Evolutionary conservation across 73 alveolate species (phyloP).

Genomic region (Paramecium tetraurelia): DNA sequence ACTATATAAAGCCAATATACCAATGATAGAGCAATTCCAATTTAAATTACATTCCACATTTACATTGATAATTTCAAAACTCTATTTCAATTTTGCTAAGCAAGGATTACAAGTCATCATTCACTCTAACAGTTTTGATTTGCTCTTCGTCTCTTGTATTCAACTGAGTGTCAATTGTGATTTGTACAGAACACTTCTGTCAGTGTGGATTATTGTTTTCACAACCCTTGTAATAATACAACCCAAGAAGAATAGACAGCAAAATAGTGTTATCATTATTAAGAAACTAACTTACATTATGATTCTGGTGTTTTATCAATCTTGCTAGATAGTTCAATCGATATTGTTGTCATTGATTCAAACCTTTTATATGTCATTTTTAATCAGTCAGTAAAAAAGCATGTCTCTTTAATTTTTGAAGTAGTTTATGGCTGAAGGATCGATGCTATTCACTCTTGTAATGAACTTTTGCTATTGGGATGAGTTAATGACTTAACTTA

Average conservation of each 20-base stretch:
- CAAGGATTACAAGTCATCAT: neutral
- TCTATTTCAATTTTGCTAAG: neutral
- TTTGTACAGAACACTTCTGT: neutral
- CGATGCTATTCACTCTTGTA: neutral
- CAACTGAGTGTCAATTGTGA: neutral
- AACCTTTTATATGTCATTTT: neutral
- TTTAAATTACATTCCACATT: neutral
- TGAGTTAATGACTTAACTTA: neutral
- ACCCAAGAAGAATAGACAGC: neutral
- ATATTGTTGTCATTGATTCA: neutral
- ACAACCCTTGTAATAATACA: neutral
- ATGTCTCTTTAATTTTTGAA: neutral
- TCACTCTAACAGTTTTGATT: neutral
- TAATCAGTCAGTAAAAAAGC: neutral
- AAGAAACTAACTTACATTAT: neutral
- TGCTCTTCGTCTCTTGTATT: neutral
- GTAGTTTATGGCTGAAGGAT: neutral
- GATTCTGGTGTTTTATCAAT: neutral
- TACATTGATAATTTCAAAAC: neutral
- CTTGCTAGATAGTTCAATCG: neutral
- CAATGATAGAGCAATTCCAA: neutral
- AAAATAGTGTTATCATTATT: neutral
- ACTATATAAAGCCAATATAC: neutral
- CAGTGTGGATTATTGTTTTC: neutral
- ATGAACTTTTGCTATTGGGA: neutral